These are phyloP conservation scores for Magnolia changhungtana DNA, from an alignment of 164 flowering plant genomes.

Conservation along the genomic window DNA sequence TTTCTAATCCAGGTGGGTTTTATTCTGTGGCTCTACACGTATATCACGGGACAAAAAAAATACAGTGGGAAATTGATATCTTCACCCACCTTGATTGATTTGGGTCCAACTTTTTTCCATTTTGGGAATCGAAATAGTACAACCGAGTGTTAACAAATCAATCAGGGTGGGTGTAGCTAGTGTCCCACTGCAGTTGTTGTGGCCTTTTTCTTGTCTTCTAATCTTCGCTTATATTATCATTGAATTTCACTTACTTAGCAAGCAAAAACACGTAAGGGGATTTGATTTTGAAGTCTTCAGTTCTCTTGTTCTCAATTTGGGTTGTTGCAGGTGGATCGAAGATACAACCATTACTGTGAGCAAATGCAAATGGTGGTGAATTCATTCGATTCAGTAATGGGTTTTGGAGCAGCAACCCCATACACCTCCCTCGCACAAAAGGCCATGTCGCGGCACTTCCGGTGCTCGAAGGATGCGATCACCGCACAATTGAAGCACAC, in stretches of 20 bases:
- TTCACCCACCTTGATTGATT: background rate
- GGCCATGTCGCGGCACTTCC: slow-evolving; percentile 95
- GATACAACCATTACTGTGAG: slow-evolving; percentile 90
- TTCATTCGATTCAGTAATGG: slow-evolving; percentile 90
- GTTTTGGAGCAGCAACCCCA: slow-evolving; percentile 84
- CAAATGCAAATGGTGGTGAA: slow-evolving; percentile 98
- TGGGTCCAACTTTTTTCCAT: background rate
- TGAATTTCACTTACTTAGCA: no score
- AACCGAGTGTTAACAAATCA: background rate
- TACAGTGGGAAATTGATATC: background rate
- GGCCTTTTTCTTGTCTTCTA: background rate
- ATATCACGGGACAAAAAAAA: background rate
- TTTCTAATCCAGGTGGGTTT: background rate
- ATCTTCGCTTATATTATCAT: background rate
- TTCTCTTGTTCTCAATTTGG: background rate
- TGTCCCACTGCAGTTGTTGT: background rate
- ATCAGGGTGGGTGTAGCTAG: background rate
- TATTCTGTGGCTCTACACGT: background rate
- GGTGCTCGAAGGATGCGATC: slow-evolving; percentile 87
- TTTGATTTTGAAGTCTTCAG: no score
- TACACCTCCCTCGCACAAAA: slow-evolving; percentile 88
- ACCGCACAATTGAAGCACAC: slow-evolving; percentile 67
- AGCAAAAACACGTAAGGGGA: no score
- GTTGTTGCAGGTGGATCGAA: slow-evolving; percentile 67
- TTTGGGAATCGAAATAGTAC: background rate